phyloP scores from a whole-genome alignment of 805 yeast genomes.

The Zygotorulaspora danielsina region DNA sequence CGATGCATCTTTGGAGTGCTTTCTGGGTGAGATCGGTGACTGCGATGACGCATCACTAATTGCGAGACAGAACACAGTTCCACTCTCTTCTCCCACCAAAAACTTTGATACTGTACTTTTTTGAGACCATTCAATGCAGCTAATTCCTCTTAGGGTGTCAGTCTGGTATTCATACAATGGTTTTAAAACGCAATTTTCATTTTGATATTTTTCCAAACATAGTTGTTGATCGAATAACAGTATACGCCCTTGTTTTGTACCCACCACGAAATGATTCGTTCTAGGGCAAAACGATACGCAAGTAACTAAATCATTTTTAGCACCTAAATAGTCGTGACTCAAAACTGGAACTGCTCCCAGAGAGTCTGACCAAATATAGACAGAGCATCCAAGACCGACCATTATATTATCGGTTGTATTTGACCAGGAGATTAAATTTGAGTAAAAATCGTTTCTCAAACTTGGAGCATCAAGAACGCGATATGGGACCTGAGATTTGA shows the following conservation, averaged over 20 bases:
- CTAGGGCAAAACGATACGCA: slow-evolving; percentile 52
- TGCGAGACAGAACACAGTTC: slow-evolving; percentile 48
- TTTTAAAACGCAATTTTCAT: slow-evolving; percentile 4
- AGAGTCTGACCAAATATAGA: slow-evolving; percentile 59
- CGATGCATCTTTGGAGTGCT: not conserved
- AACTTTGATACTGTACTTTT: slow-evolving; percentile 31
- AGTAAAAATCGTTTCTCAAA: slow-evolving; percentile 70
- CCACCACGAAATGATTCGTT: slow-evolving; percentile 47
- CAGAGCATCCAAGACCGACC: slow-evolving; percentile 59
- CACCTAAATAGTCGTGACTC: slow-evolving; percentile 35
- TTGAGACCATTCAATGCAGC: slow-evolving; percentile 58
- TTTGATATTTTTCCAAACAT: slow-evolving; percentile 13
- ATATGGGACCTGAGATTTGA: slow-evolving; percentile 42
- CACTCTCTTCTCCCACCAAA: slow-evolving; percentile 62
- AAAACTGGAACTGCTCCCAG: slow-evolving; percentile 44
- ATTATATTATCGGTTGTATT: slow-evolving; percentile 45
- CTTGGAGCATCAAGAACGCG: slow-evolving; percentile 65
- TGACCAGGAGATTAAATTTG: slow-evolving; percentile 75
- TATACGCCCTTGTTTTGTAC: slow-evolving; percentile 55
- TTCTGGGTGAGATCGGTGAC: not conserved
- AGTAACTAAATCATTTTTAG: slow-evolving; percentile 43
- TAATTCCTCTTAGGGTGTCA: slow-evolving; percentile 41
- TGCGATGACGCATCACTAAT: slow-evolving; percentile 11
- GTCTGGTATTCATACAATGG: slow-evolving; percentile 24
- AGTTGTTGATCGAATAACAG: slow-evolving; percentile 41